Conservation (phyloP, 129 eudicot genomes). For the Pseudognaphalium luteoalbum region DNA sequence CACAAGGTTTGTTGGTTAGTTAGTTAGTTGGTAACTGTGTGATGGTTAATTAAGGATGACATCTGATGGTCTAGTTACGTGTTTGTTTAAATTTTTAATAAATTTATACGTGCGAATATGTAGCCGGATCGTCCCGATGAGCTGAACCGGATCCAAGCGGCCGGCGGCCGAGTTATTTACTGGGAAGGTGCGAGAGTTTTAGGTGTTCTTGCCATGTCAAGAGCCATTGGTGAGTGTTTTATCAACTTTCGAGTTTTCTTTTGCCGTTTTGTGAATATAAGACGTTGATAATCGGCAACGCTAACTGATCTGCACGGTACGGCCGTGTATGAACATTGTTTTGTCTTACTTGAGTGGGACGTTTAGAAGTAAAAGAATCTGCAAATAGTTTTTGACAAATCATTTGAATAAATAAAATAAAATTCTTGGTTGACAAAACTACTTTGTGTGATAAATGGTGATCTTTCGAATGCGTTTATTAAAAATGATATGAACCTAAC, state of each 20-base stretch:
- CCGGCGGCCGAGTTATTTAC: slow-evolving; percentile 82
- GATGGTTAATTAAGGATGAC: too few relatives aligned
- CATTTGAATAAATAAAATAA: too few relatives aligned
- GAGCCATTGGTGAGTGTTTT: slow-evolving; percentile 67
- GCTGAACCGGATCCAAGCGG: slow-evolving; percentile 68
- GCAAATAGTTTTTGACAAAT: too few relatives aligned
- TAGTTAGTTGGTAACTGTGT: not conserved
- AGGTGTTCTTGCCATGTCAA: slow-evolving; percentile 88
- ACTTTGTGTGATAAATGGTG: too few relatives aligned
- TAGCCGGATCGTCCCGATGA: slow-evolving; percentile 96
- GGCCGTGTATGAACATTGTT: not conserved
- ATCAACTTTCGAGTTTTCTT: not conserved
- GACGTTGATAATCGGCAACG: not conserved
- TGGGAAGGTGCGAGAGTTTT: slow-evolving; percentile 84
- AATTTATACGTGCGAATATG: not conserved
- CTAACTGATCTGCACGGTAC: not conserved
- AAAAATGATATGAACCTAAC: not conserved
- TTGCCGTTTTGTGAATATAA: not conserved
- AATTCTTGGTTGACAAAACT: too few relatives aligned
- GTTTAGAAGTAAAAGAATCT: not conserved
- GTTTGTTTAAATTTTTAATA: not conserved
- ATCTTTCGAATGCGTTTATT: not conserved
- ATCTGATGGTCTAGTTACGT: too few relatives aligned
- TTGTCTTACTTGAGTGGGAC: not conserved
- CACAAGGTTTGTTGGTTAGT: slow-evolving; percentile 58